Evolutionary conservation across 2,329 filamentous ascomycete species (phyloP), one percentile per base, ranked within the genome.

Genomic region (Helotiales sp.): DNA sequence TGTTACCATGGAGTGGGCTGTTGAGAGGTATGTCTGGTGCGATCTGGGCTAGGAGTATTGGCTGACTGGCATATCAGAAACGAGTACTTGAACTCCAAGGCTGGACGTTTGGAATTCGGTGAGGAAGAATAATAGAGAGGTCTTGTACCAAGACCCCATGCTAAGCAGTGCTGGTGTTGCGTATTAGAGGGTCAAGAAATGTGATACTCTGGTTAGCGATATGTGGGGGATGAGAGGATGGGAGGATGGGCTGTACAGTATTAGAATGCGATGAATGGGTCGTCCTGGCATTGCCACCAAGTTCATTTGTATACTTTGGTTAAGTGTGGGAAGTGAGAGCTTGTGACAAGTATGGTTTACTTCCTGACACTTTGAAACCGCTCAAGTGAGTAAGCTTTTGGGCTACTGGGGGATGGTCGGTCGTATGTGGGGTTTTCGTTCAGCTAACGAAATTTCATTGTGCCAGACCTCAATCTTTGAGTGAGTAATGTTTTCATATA

Each of bases 1-100:
- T 80, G 85, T 87, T 73, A 73, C 85, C 66, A 90, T 98, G 88
- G 78, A 89, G 73, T 99, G 95, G 95, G 93, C 95, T 66, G 88
- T 85, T 71, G 87, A 96, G 79, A 86, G 87, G 95, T 98, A 84
- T 69, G 86, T 78, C 31, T 30, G n/a, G 17, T 36, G 12, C 12
- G 9, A 5, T 6, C n/a, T 3, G 0, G 15, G 1, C 6, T 9
- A 3, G 17, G 6, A 40, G 7, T 15, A 31, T 5, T 33, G 9
- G 36, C 61, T 63, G 42, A 63, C 47, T 13, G 15, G 22, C 12
- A 25, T 5, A 25, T 10, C 49, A 92, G 89, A 77, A 92, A 91
- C 79, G 81, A 91, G 73, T 91, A 89, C 78, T 79, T 90, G 70
- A 90, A 91, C 82, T 91, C 88, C 68, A 92, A 92, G 83, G 79